A percentile compares a stretch with the other conserved stretches of the same genome.
These are phyloP conservation scores for Nigrospora osmanthi DNA, from an alignment of 2,329 filamentous ascomycete species.

Conservation along the genomic window DNA sequence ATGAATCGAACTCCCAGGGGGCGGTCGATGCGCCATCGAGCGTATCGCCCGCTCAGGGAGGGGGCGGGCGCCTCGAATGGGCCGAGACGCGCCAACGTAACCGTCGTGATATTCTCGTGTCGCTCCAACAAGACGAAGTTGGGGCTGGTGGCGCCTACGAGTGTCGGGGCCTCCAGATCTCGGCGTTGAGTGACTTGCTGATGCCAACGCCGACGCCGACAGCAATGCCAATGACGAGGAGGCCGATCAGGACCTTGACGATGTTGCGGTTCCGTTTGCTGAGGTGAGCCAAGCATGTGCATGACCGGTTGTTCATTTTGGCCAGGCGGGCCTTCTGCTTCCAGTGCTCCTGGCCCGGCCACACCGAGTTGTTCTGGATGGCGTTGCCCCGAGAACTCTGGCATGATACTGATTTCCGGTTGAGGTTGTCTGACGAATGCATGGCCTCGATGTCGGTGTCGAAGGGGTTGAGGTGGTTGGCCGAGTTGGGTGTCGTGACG, in stretches of 20 bases:
- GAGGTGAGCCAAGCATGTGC: conserved; percentile 44
- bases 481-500: conserved; percentile 35
- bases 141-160: conserved; percentile 4
- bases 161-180: conserved; percentile 41
- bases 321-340: conserved; percentile 49
- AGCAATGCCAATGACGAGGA: conserved; percentile 45
- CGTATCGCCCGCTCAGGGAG: too few relatives aligned
- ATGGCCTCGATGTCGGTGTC: conserved; percentile 51
- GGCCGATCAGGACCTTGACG: conserved; percentile 43
- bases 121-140: not conserved
- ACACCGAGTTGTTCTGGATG: conserved; percentile 43
- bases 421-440: conserved; percentile 27
- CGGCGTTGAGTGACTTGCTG: conserved; percentile 52
- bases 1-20: too few relatives aligned
- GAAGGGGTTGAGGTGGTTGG: conserved; percentile 40
- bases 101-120: too few relatives aligned
- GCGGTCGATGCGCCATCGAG: too few relatives aligned
- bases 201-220: conserved; percentile 52
- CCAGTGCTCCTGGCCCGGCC: conserved; percentile 54
- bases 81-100: too few relatives aligned
- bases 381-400: conserved; percentile 17
- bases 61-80: too few relatives aligned
- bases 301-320: conserved; percentile 40
- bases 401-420: conserved; percentile 13
- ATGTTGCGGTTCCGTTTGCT: conserved; percentile 46